A percentile compares a stretch with the other conserved stretches of the same genome.
Evolutionary conservation across 1,284 basidiomycete genomes (phyloP).

Genomic region (Vanrija humicola): DNA sequence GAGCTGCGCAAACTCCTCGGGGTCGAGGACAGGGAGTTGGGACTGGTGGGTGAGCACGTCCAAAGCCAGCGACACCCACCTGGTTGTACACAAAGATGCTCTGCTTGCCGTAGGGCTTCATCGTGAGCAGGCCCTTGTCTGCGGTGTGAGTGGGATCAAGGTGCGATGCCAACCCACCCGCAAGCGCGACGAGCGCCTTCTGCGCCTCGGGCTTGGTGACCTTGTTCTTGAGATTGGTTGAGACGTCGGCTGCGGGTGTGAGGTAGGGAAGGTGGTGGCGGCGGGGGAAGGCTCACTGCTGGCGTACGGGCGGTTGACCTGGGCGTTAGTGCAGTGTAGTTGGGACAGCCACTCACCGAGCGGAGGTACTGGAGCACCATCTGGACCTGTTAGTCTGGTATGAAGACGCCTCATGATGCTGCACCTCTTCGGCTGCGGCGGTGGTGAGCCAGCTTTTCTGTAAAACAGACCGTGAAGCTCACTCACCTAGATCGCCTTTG

Average conservation of each 20-base stretch:
- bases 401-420: background rate
- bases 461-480: too few relatives aligned
- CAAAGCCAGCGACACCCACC: slow-evolving; percentile 14
- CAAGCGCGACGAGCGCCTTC: slow-evolving; percentile 69
- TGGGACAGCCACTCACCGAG: slow-evolving; percentile 22
- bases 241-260: slow-evolving; percentile 63
- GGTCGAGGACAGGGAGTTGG: slow-evolving; percentile 1
- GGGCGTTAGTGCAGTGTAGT: background rate
- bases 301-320: slow-evolving; percentile 43
- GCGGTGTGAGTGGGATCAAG: background rate
- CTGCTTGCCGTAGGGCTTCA: slow-evolving; percentile 63
- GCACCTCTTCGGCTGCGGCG: slow-evolving; percentile 40
- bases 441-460: background rate
- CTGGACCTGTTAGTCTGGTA: slow-evolving; percentile 16
- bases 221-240: slow-evolving; percentile 78
- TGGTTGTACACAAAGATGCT: slow-evolving; percentile 53
- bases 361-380: slow-evolving; percentile 45
- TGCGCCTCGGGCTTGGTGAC: slow-evolving; percentile 75
- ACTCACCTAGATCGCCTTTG: slow-evolving; percentile 47
- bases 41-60: slow-evolving; percentile 1
- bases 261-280: background rate
- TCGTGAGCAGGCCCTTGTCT: slow-evolving; percentile 42
- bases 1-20: background rate
- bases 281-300: slow-evolving; percentile 28
- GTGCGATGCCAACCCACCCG: slow-evolving; percentile 55